Evolutionary conservation across 2,329 filamentous ascomycete species (phyloP).

Genomic region (Cytospora chrysosperma): DNA sequence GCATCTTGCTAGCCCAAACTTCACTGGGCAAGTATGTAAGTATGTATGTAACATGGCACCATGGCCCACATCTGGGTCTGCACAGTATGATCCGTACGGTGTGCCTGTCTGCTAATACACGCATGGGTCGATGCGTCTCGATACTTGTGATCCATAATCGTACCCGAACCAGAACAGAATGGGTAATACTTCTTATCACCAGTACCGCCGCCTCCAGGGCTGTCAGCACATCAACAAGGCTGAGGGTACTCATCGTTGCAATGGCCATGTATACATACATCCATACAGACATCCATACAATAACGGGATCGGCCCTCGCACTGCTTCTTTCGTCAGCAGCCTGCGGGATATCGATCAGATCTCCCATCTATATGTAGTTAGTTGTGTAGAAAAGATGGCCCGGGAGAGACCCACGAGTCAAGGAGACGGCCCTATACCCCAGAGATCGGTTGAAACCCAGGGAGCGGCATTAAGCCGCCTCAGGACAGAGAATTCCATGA

Average conservation of each 20-base stretch:
- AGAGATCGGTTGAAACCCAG: no score
- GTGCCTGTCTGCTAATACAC: background rate
- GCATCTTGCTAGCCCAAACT: background rate
- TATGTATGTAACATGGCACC: conserved; percentile 18
- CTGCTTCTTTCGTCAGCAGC: conserved; percentile 6
- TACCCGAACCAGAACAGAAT: conserved; percentile 2
- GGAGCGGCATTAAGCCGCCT: background rate
- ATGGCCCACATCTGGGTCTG: conserved; percentile 4
- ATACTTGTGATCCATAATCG: background rate
- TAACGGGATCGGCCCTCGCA: conserved; percentile 13
- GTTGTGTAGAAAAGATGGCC: no score
- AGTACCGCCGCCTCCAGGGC: background rate
- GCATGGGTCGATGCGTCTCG: background rate
- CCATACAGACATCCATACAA: no score
- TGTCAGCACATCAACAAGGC: conserved; percentile 8
- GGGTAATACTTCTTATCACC: background rate
- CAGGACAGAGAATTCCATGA: background rate
- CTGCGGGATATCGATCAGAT: conserved; percentile 13
- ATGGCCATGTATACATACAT: no score
- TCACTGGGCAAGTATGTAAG: background rate
- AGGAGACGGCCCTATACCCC: background rate
- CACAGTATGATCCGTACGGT: background rate
- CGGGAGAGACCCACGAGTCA: background rate
- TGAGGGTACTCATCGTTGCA: no score
- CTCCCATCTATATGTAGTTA: no score